Percentiles rank a stretch among this genome's conserved stretches.
phyloP scores from a whole-genome alignment of 2,329 filamentous ascomycete genomes.

The Fusarium pseudograminearum region DNA sequence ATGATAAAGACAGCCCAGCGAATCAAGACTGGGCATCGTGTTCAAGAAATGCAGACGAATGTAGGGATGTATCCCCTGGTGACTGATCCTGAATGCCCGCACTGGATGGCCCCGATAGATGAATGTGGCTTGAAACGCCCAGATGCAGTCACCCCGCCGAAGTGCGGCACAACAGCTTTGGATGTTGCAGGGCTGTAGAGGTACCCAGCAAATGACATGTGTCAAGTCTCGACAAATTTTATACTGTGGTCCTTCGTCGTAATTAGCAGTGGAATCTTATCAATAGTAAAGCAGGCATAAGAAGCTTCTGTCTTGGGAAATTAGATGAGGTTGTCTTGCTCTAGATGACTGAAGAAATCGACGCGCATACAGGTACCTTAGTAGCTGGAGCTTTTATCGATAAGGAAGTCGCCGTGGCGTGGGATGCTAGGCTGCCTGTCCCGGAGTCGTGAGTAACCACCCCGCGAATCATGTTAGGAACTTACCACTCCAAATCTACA shows the following conservation, averaged over 20 bases:
- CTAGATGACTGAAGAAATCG: not conserved
- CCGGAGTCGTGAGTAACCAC: conserved; percentile 41
- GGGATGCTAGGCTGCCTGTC: not conserved
- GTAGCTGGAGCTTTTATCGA: conserved; percentile 40
- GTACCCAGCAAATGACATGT: not conserved
- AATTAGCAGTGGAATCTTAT: not conserved
- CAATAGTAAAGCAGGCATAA: not conserved
- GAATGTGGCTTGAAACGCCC: conserved; percentile 32
- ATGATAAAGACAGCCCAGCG: not conserved
- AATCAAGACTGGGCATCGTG: not conserved
- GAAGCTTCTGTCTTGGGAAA: not conserved
- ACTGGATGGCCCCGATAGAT: conserved; percentile 32
- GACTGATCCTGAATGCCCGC: not conserved
- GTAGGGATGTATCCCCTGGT: not conserved
- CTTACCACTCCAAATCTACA: conserved; percentile 9
- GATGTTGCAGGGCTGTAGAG: not conserved
- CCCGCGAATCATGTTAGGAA: conserved; percentile 34
- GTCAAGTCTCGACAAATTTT: not conserved
- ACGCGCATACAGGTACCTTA: conserved; percentile 7
- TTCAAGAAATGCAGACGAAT: not conserved
- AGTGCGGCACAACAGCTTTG: not conserved
- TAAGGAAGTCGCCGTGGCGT: conserved; percentile 18
- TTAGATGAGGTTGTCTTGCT: not conserved
- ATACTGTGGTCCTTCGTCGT: too few relatives aligned
- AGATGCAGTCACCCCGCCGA: conserved; percentile 2